phyloP scores from a whole-genome alignment of 176 grass and related monocot species.

The Triticum monococcum region DNA sequence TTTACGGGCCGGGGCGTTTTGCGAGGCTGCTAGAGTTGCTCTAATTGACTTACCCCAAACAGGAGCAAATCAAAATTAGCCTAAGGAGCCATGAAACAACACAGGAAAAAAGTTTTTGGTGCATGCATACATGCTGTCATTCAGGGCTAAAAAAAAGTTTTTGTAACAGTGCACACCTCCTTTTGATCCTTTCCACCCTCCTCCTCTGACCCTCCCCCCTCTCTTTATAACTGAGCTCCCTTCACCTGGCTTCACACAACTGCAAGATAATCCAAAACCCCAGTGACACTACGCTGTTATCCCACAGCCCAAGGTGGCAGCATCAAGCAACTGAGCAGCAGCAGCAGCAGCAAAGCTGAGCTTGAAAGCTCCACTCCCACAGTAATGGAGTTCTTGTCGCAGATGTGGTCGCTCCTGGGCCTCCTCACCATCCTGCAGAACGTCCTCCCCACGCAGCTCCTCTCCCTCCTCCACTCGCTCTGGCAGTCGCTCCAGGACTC shows the following conservation, averaged over 20 bases:
- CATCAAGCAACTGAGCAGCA: not conserved
- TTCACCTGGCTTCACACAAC: slow-evolving; percentile 32
- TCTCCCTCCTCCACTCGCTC: slow-evolving; percentile 77
- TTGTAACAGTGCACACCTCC: not conserved
- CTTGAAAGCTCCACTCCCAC: not conserved
- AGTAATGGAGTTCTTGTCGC: slow-evolving; percentile 83
- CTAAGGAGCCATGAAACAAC: too few relatives aligned
- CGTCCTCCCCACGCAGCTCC: slow-evolving; percentile 87
- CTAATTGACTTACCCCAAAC: too few relatives aligned
- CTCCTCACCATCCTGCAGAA: slow-evolving; percentile 97
- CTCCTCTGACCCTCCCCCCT: not conserved
- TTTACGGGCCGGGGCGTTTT: too few relatives aligned
- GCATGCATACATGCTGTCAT: slow-evolving; percentile 7
- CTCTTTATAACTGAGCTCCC: slow-evolving; percentile 14
- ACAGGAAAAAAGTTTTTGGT: not conserved
- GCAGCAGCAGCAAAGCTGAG: slow-evolving; percentile 13
- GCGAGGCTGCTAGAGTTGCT: too few relatives aligned
- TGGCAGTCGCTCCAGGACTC: slow-evolving; percentile 95
- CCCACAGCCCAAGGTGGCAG: not conserved
- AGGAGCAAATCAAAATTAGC: too few relatives aligned
- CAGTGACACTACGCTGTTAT: not conserved
- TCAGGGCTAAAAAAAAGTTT: slow-evolving; percentile 2
- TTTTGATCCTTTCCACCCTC: not conserved
- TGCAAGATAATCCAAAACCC: not conserved
- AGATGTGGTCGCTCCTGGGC: slow-evolving; percentile 98